Evolutionary conservation across 2,329 filamentous ascomycete species (phyloP).

Genomic region (Colletotrichum paranaense): DNA sequence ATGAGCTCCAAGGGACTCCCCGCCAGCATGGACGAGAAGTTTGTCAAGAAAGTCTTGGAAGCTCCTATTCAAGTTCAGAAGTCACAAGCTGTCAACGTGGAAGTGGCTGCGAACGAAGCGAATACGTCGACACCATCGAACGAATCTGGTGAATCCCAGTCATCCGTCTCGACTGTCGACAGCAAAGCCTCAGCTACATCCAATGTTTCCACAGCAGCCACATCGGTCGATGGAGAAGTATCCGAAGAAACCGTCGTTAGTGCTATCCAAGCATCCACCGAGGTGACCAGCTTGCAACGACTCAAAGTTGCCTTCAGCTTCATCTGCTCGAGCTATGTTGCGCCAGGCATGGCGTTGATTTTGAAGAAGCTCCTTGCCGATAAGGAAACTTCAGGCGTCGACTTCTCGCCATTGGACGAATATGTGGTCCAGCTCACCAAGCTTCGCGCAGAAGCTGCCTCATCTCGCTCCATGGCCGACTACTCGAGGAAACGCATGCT

Average conservation of each 20-base stretch:
- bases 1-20: conserved; percentile 78
- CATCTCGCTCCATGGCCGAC: conserved; percentile 75
- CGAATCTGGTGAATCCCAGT: conserved; percentile 54
- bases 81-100: conserved; percentile 57
- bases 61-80: conserved; percentile 78
- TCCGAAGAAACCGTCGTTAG: conserved; percentile 48
- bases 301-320: conserved; percentile 74
- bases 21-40: conserved; percentile 84
- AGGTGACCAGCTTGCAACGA: conserved; percentile 70
- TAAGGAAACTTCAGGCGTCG: conserved; percentile 51
- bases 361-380: conserved; percentile 56
- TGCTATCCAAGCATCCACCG: conserved; percentile 58
- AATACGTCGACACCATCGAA: conserved; percentile 42
- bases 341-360: conserved; percentile 52
- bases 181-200: conserved; percentile 50
- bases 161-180: conserved; percentile 50
- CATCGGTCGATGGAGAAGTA: conserved; percentile 51
- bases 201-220: conserved; percentile 57
- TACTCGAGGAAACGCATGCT: conserved; percentile 76
- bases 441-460: conserved; percentile 77
- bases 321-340: conserved; percentile 71
- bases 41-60: conserved; percentile 81
- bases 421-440: conserved; percentile 76
- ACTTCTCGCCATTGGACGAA: conserved; percentile 78
- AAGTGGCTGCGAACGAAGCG: conserved; percentile 38